phyloP scores from a whole-genome alignment of 1,284 basidiomycete genomes.

The Sanghuangporus baumii region DNA sequence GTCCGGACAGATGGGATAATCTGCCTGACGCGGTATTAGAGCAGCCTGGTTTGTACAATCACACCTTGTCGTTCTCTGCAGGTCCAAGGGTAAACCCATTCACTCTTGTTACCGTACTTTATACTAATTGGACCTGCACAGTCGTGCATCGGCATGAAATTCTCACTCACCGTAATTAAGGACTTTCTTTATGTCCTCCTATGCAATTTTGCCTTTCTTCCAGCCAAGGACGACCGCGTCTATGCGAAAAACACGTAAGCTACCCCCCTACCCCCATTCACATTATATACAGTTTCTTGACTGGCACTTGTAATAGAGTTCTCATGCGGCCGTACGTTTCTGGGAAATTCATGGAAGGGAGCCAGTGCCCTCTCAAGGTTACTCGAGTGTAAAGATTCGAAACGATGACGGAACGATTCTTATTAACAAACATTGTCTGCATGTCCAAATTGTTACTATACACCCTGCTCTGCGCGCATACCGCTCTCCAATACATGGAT shows the following conservation, averaged over 20 bases:
- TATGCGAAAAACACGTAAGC: slow-evolving; percentile 68
- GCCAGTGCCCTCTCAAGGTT: slow-evolving; percentile 60
- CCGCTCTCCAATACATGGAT: not conserved
- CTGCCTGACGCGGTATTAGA: slow-evolving; percentile 56
- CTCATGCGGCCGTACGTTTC: slow-evolving; percentile 65
- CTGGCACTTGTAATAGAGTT: slow-evolving; percentile 37
- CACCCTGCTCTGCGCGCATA: not conserved
- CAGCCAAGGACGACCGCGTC: slow-evolving; percentile 47
- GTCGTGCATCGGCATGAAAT: slow-evolving; percentile 76
- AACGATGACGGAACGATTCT: too few relatives aligned
- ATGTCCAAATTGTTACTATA: not conserved
- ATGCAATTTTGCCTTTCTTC: slow-evolving; percentile 55
- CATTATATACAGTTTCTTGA: not conserved
- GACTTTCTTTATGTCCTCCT: slow-evolving; percentile 65
- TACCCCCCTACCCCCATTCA: slow-evolving; percentile 1
- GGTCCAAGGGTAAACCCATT: slow-evolving; percentile 60
- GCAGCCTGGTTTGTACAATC: slow-evolving; percentile 65
- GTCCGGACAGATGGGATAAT: slow-evolving; percentile 74
- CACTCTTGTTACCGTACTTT: not conserved
- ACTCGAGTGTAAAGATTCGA: slow-evolving; percentile 23
- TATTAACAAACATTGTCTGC: not conserved
- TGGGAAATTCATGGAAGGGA: slow-evolving; percentile 56
- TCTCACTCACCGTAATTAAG: slow-evolving; percentile 78
- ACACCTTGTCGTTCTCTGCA: slow-evolving; percentile 69
- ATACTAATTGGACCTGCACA: slow-evolving; percentile 25